Evolutionary conservation across 768 basidiomycete species (phyloP), one percentile per base, ranked within the genome.

Genomic region (Tulasnella sp.): DNA sequence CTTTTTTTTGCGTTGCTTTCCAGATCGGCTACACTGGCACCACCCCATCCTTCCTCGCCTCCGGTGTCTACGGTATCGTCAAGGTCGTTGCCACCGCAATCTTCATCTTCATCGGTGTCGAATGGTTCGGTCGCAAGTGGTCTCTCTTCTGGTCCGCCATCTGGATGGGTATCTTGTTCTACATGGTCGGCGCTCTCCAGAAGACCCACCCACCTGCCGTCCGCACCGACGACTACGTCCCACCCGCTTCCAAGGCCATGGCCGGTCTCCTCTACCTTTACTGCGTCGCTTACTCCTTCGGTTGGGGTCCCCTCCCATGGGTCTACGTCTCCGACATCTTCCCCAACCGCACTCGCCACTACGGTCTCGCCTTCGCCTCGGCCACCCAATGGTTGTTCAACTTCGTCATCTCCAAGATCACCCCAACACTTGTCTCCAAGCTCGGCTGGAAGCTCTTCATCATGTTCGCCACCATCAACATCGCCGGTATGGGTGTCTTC

Each of bases 231-330:
- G 82, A 82, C 18, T 51, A 57, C 77, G 40, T 78, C 78, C 67
- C 84, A 83, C 10, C 83, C 81, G 3, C 90, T 23, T 86, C 86
- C 1, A 90, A 91, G 83, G 94, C 88, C 0, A 95, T 95, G 94
- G 93, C 94, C 3, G 92, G 90, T 2, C 89, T 94, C 89, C 84
- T 95, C 39, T 96, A 95, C 82, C 89, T 95, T 75, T 96, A 93
- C 81, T 93, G 94, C 61, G 91, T 91, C 83, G 94, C 94, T 84
- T 95, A 95, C 84, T 92, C 91, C 4, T 91, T 94, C 89, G 93
- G 81, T 51, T 93, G 92, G 91, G 94, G 93, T 26, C 90, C 90
- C n/a, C 83, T 87, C 16, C 91, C 88, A 20, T 85, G 84, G 79
- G 73, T 80, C 10, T 92, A 91, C 80, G 91, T 91, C 61, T 86